These are phyloP conservation scores for Ballota nigra DNA, from an alignment of 257 asterid genomes.

Conservation along the genomic window DNA sequence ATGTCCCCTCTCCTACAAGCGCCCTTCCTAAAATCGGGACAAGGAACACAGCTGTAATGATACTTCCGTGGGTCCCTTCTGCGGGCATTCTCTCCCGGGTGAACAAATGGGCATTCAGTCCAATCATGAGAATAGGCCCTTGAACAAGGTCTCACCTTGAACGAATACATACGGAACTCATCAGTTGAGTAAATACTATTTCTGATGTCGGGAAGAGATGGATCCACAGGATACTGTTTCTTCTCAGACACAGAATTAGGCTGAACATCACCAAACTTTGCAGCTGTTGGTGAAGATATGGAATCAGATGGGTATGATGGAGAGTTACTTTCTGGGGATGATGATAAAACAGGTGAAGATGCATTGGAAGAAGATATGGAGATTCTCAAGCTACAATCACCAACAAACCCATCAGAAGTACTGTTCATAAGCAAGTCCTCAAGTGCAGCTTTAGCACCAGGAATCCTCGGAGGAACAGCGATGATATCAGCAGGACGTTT, in stretches of 20 bases:
- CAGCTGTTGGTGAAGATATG: slow-evolving; percentile 44
- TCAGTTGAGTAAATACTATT: slow-evolving; percentile 81
- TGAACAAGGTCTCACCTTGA: slow-evolving; percentile 94
- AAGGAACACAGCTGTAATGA: slow-evolving; percentile 96
- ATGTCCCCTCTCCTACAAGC: slow-evolving; percentile 95
- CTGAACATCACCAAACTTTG: slow-evolving; percentile 41
- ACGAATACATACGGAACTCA: slow-evolving; percentile 90
- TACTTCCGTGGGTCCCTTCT: slow-evolving; percentile 90
- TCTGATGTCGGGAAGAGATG: slow-evolving; percentile 88
- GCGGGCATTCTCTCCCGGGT: slow-evolving; percentile 97
- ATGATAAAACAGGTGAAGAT: slow-evolving; percentile 66
- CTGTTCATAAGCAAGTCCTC: slow-evolving; percentile 61
- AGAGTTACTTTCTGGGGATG: slow-evolving; percentile 62
- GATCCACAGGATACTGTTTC: slow-evolving; percentile 89
- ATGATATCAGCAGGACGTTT: slow-evolving; percentile 67
- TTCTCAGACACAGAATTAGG: slow-evolving; percentile 49
- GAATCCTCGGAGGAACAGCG: slow-evolving; percentile 54
- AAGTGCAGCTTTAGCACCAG: slow-evolving; percentile 47
- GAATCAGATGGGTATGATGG: slow-evolving; percentile 65
- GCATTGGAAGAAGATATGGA: slow-evolving; percentile 46
- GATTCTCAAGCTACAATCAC: slow-evolving; percentile 35
- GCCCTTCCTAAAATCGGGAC: slow-evolving; percentile 95
- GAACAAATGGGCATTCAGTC: slow-evolving; percentile 98
- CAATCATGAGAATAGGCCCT: slow-evolving; percentile 98
- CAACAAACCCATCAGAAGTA: slow-evolving; percentile 62